These are phyloP conservation scores for Diplodia seriata DNA, from an alignment of 2,329 filamentous ascomycete species.

Conservation along the genomic window DNA sequence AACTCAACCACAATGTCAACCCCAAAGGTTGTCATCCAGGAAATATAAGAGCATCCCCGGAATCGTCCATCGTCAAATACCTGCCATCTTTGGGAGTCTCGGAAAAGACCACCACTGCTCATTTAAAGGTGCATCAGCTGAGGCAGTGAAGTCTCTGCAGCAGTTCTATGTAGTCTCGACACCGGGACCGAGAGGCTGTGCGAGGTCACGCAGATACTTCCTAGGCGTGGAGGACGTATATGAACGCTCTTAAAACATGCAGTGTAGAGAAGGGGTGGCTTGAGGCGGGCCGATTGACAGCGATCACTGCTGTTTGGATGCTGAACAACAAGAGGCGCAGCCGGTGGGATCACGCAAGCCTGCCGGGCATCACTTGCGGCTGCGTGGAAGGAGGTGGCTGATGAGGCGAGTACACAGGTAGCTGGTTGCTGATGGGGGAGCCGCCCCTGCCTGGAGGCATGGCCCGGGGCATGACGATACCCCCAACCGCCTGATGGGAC, in stretches of 20 bases:
- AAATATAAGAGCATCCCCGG: not conserved
- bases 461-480: not conserved
- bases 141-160: slow-evolving; percentile 17
- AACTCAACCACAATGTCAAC: not conserved
- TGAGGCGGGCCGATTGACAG: slow-evolving; percentile 18
- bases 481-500: not conserved
- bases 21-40: not conserved
- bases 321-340: not conserved
- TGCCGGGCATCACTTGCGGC: slow-evolving; percentile 9
- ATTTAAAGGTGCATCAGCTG: slow-evolving; percentile 11
- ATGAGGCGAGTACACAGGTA: not conserved
- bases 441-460: not conserved
- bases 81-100: not conserved
- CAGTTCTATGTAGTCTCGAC: not conserved
- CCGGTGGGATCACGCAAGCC: not conserved
- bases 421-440: not conserved
- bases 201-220: not conserved
- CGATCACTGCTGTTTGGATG: slow-evolving; percentile 1
- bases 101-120: not conserved
- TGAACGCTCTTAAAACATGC: not conserved
- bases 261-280: slow-evolving; percentile 15
- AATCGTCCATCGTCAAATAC: not conserved
- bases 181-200: not conserved
- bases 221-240: not conserved
- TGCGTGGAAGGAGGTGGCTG: not conserved